A percentile compares a stretch with the other conserved stretches of the same genome.
These are phyloP conservation scores for Herpetospermum pedunculosum DNA, from an alignment of 306 rosid species.

Conservation along the genomic window DNA sequence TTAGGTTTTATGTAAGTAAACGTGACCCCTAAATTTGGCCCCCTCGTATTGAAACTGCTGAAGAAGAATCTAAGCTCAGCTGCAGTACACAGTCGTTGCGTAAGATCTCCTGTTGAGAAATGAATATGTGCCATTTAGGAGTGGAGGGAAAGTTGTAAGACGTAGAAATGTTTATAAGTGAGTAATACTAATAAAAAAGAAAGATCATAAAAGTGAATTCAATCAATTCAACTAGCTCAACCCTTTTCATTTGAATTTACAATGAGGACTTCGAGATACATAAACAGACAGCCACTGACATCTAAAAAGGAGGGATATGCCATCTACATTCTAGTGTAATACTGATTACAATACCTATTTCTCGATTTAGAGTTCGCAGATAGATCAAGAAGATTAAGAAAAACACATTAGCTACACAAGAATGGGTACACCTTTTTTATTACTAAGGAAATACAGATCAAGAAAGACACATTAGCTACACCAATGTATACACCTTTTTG, in stretches of 20 bases:
- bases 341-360: not conserved
- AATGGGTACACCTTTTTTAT: not conserved
- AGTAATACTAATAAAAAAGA: not conserved
- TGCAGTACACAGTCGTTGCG: constrained; percentile 39
- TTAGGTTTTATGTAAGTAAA: constrained; percentile 46
- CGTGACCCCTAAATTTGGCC: constrained; percentile 5
- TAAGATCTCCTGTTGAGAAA: constrained; percentile 45
- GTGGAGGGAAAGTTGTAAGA: not conserved
- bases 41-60: constrained; percentile 21
- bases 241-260: not conserved
- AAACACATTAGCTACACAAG: not conserved
- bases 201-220: not conserved
- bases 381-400: not conserved
- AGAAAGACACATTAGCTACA: not conserved
- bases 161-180: not conserved
- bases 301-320: not conserved
- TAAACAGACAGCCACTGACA: not conserved
- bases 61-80: constrained; percentile 54
- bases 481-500: not conserved
- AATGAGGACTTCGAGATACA: not conserved
- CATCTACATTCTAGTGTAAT: not conserved
- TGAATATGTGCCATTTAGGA: constrained; percentile 12
- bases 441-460: not conserved
- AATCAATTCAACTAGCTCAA: not conserved
- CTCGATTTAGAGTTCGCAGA: not conserved